Evolutionary conservation across 2,329 filamentous ascomycete species (phyloP), one percentile per base, ranked within the genome.

Genomic region (Capronia epimyces): DNA sequence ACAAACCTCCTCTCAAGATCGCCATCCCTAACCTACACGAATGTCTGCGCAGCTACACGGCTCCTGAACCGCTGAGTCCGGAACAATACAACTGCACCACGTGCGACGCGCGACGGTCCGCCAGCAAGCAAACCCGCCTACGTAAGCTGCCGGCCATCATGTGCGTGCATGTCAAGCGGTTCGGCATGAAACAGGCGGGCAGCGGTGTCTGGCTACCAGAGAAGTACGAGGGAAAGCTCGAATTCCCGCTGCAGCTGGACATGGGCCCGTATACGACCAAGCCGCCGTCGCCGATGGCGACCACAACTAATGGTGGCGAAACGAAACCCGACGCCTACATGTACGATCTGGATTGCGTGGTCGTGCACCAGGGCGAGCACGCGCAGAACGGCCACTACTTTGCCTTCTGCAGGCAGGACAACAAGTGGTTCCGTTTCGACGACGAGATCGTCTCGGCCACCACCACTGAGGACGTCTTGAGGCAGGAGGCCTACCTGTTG

Each of bases 381-480:
- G 58, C 96, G 50, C 89, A 96, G 62, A 89, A 88, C 1, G 91
- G 90, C 13, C 89, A 96, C 65, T 96, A 95, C 64, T 83, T 90
- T 50, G 87, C 85, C n/a, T 96, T 94, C 67, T 89, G 87, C 53
- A 76, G 88, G 41, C 53, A 59, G 48, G 55, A 58, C 24, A 65
- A 55, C 13, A 59, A 95, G 78, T 97, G 91, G 91, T 95, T 95
- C 67, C 82, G 87, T 49, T 96, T 96, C 70, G 94, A 97, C 64
- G 91, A 97, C 65, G 90, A 93, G 66, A 89, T 89, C 66, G 91
- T 97, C 20, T 87, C 90, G 55, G 66, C 90, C 49, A 91, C 88
- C 1, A 82, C 81, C 41, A 85, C 93, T 65, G 86, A 86, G 3
- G 88, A 96, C 53, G 91, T 97, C 2, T 75, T 97, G 36, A 80